Evolutionary conservation across 2,329 filamentous ascomycete species (phyloP).

Genomic region (Lachnellula subtilissima): DNA sequence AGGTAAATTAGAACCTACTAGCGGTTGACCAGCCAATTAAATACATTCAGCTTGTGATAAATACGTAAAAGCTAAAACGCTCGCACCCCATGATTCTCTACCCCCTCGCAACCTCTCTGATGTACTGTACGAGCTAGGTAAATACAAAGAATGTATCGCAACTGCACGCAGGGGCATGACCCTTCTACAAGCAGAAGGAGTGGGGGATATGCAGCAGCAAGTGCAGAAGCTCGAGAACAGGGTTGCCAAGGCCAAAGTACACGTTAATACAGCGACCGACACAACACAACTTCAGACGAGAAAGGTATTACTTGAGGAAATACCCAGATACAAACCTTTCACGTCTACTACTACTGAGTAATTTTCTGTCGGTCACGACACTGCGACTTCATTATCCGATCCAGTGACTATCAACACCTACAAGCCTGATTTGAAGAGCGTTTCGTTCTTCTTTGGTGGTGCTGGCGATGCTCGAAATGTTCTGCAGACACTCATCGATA

Average conservation of each 20-base stretch:
- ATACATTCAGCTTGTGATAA: background rate
- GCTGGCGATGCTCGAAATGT: conserved; percentile 12
- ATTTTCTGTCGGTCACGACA: conserved; percentile 4
- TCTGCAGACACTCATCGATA: conserved; percentile 3
- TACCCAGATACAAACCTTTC: background rate
- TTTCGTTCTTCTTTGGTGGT: conserved; percentile 13
- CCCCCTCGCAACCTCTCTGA: conserved; percentile 11
- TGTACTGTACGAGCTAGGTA: conserved; percentile 4
- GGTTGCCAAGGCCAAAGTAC: conserved; percentile 1
- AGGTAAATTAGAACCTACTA: background rate
- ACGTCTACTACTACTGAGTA: background rate
- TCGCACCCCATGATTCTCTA: conserved; percentile 30
- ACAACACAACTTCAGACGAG: background rate
- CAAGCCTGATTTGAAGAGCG: background rate
- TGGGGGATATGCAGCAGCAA: background rate
- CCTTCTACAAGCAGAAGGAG: background rate
- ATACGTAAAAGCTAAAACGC: background rate
- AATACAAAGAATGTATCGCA: conserved; percentile 3
- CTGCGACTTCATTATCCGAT: background rate
- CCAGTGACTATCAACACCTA: background rate
- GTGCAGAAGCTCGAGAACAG: conserved; percentile 4
- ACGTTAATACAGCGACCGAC: background rate
- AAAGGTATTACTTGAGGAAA: background rate
- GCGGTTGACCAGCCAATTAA: background rate
- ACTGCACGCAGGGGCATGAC: conserved; percentile 1